Evolutionary conservation across 257 asterid species (phyloP).

Genomic region (Phtheirospermum japonicum): DNA sequence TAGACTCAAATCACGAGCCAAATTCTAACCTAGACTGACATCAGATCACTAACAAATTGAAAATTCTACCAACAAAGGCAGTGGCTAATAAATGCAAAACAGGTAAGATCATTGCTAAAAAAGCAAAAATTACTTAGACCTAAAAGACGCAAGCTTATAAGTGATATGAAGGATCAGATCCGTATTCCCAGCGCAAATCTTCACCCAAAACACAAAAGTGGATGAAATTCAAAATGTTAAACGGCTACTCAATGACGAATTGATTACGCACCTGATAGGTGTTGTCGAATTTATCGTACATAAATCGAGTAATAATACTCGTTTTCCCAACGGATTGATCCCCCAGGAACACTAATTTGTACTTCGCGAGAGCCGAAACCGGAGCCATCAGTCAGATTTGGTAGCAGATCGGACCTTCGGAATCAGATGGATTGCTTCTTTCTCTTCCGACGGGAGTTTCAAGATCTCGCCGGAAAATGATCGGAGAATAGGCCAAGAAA

Average conservation of each 20-base stretch:
- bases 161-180: conserved; percentile 34
- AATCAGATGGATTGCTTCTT: conserved; percentile 26
- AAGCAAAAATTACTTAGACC: not conserved
- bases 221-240: conserved; percentile 10
- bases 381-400: conserved; percentile 68
- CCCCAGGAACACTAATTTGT: conserved; percentile 82
- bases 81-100: conserved; percentile 20
- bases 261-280: conserved; percentile 66
- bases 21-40: not conserved
- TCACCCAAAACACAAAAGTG: not conserved
- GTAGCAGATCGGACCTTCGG: conserved; percentile 28
- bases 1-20: conserved; percentile 8
- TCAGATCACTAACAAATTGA: conserved; percentile 14
- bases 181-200: conserved; percentile 15
- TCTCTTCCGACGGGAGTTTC: conserved; percentile 38
- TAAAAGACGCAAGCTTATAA: conserved; percentile 1
- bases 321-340: conserved; percentile 97
- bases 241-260: conserved; percentile 11
- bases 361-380: conserved; percentile 93
- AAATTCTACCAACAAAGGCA: conserved; percentile 6
- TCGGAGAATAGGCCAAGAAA: conserved; percentile 27
- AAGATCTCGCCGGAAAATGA: conserved; percentile 52
- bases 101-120: conserved; percentile 1
- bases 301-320: conserved; percentile 89
- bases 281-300: conserved; percentile 90